Percentiles rank a stretch among this genome's conserved stretches.
Evolutionary conservation across 2,329 filamentous ascomycete genomes (phyloP).

Genomic region (Atkinsonella hypoxylon): DNA sequence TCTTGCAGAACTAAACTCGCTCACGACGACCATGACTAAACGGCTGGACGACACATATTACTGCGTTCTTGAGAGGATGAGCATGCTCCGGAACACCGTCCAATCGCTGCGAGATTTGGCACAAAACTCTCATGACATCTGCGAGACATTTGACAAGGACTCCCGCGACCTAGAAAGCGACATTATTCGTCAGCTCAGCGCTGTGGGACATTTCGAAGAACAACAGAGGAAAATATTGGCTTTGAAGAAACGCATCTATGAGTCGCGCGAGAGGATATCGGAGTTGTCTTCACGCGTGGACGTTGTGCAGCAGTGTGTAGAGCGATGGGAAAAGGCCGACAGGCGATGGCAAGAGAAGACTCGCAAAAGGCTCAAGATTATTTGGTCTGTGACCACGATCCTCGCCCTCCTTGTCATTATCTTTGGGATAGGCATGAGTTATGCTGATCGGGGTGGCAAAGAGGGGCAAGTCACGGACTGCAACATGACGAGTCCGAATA

Average conservation of each 20-base stretch:
- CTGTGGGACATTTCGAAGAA: constrained; percentile 48
- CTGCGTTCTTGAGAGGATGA: constrained; percentile 57
- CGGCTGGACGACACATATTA: constrained; percentile 66
- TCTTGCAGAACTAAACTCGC: constrained; percentile 40
- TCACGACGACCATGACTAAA: constrained; percentile 50
- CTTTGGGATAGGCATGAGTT: constrained; percentile 24
- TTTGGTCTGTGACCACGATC: constrained; percentile 48
- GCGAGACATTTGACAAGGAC: constrained; percentile 47
- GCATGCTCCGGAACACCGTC: constrained; percentile 51
- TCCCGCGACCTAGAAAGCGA: constrained; percentile 48
- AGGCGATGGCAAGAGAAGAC: constrained; percentile 56
- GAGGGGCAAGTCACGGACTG: neutral
- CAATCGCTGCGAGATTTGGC: constrained; percentile 58
- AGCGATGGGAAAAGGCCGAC: constrained; percentile 56
- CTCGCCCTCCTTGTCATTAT: constrained; percentile 35
- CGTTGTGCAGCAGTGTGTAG: constrained; percentile 49
- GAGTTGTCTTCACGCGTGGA: constrained; percentile 52
- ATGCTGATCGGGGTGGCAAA: constrained; percentile 6
- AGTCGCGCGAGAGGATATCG: constrained; percentile 47
- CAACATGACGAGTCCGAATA: constrained; percentile 5
- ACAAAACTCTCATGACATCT: constrained; percentile 43
- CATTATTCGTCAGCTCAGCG: constrained; percentile 45
- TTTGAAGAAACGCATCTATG: constrained; percentile 49
- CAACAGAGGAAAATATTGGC: constrained; percentile 52
- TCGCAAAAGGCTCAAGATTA: constrained; percentile 45